A percentile compares a stretch with the other conserved stretches of the same genome.
Conservation (phyloP, 148 eudicot species). For the Arbutus unedo region DNA sequence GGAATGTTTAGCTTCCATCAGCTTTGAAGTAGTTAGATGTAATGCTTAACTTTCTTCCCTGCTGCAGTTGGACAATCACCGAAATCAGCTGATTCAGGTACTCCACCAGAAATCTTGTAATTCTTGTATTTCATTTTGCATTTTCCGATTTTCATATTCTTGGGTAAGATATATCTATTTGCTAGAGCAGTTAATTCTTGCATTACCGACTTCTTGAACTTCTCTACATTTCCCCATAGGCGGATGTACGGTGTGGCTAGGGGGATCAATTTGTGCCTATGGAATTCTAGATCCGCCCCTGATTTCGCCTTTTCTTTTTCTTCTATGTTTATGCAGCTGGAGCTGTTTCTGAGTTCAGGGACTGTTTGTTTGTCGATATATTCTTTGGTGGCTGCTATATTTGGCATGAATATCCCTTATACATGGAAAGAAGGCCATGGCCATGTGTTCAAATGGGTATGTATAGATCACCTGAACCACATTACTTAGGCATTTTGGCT, state of each 20-base stretch:
- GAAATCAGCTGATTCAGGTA: conserved; percentile 93
- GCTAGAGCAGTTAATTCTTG: not conserved
- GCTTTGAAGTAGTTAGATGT: not conserved
- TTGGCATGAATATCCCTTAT: conserved; percentile 87
- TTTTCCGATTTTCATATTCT: not conserved
- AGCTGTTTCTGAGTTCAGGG: conserved; percentile 76
- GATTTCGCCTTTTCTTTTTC: not conserved
- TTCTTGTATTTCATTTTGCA: not conserved
- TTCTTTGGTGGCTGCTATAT: conserved; percentile 75
- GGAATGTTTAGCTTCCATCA: not conserved
- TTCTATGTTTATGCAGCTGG: conserved; percentile 46
- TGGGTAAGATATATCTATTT: not conserved
- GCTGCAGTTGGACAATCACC: conserved; percentile 80
- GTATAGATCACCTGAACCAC: not conserved
- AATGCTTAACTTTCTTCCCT: conserved; percentile 3
- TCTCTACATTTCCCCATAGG: no score
- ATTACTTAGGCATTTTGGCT: not conserved
- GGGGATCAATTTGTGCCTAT: no score
- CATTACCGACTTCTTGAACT: not conserved
- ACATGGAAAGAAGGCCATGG: conserved; percentile 63
- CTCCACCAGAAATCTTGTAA: not conserved
- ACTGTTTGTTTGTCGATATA: conserved; percentile 69
- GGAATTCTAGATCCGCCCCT: no score
- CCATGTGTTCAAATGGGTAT: conserved; percentile 85
- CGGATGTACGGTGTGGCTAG: no score